Evolutionary conservation across 2,329 filamentous ascomycete species (phyloP).

Genomic region (Diaporthe amygdali): DNA sequence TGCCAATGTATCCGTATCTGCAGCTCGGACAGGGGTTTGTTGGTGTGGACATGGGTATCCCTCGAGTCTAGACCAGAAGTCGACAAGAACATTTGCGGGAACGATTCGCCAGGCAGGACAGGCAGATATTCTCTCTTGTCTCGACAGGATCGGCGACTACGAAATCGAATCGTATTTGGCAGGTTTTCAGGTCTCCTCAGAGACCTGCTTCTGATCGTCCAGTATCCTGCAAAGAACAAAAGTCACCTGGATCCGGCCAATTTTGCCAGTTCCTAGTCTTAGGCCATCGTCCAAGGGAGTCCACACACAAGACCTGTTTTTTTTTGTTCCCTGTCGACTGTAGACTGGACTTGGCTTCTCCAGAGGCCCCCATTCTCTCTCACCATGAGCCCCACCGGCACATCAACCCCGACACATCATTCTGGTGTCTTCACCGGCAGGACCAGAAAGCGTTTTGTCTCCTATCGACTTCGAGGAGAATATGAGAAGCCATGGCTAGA

Average conservation of each 20-base stretch:
- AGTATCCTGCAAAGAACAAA: not conserved
- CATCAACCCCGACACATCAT: slow-evolving; percentile 15
- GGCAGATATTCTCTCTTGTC: not conserved
- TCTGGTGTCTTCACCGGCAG: slow-evolving; percentile 18
- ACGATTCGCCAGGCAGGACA: not conserved
- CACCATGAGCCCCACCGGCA: slow-evolving; percentile 13
- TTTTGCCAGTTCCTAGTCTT: not conserved
- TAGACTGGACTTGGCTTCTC: not conserved
- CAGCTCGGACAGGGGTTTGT: not conserved
- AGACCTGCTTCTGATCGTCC: not conserved
- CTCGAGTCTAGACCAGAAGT: slow-evolving; percentile 12
- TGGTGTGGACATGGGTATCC: slow-evolving; percentile 6
- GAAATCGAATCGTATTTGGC: not conserved
- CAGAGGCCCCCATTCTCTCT: not conserved
- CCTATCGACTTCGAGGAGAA: slow-evolving; percentile 38
- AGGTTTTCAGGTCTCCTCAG: not conserved
- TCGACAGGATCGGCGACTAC: not conserved
- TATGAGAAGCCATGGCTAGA: slow-evolving; percentile 46
- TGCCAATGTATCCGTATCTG: slow-evolving; percentile 15
- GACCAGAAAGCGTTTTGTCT: slow-evolving; percentile 35
- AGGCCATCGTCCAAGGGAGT: not conserved
- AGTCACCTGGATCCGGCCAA: not conserved
- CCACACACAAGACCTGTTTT: not conserved
- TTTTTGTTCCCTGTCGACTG: not conserved
- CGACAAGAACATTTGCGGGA: not conserved